Percentiles rank a stretch among this genome's conserved stretches.
Conservation (phyloP, 352 stramenopile species). For the Blastocystis sp. region DNA sequence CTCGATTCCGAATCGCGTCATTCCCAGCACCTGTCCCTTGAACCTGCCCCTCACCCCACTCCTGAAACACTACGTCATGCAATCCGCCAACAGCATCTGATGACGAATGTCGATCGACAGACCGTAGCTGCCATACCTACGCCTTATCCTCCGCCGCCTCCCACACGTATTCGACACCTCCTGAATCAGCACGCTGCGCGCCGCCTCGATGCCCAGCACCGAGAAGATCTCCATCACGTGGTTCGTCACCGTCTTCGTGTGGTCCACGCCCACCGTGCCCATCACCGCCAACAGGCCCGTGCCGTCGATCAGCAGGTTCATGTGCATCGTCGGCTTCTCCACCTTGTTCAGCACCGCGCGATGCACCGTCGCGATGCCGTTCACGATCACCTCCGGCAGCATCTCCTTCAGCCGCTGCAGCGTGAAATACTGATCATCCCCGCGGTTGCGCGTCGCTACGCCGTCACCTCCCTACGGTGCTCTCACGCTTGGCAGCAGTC, state of each 20-base stretch:
- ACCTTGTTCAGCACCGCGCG: slow-evolving; percentile 97
- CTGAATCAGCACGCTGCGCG: slow-evolving; percentile 88
- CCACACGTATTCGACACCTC: slow-evolving; percentile 92
- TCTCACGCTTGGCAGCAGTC: slow-evolving; percentile 47
- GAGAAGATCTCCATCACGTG: slow-evolving; percentile 93
- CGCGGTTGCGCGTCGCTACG: slow-evolving; percentile 73
- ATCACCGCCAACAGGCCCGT: slow-evolving; percentile 96
- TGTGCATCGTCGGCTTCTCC: slow-evolving; percentile 78
- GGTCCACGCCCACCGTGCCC: slow-evolving; percentile 91
- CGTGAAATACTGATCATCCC: slow-evolving; percentile 82
- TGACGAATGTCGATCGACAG: slow-evolving; percentile 97
- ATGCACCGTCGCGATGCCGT: slow-evolving; percentile 93
- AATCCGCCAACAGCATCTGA: slow-evolving; percentile 95
- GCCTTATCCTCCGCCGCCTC: neutral
- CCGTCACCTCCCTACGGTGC: slow-evolving; percentile 25
- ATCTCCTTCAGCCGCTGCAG: slow-evolving; percentile 91
- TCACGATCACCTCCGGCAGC: slow-evolving; percentile 91
- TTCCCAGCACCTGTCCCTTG: slow-evolving; percentile 84
- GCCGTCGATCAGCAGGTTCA: slow-evolving; percentile 96
- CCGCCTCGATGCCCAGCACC: slow-evolving; percentile 96
- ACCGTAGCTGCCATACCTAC: slow-evolving; percentile 90
- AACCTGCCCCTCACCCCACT: slow-evolving; percentile 77
- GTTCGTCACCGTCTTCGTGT: slow-evolving; percentile 90
- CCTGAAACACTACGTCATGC: slow-evolving; percentile 90
- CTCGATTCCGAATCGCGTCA: slow-evolving; percentile 93